These are phyloP conservation scores for Tetragonia tetragonoides DNA, from an alignment of 148 eudicot genomes.

Conservation along the genomic window DNA sequence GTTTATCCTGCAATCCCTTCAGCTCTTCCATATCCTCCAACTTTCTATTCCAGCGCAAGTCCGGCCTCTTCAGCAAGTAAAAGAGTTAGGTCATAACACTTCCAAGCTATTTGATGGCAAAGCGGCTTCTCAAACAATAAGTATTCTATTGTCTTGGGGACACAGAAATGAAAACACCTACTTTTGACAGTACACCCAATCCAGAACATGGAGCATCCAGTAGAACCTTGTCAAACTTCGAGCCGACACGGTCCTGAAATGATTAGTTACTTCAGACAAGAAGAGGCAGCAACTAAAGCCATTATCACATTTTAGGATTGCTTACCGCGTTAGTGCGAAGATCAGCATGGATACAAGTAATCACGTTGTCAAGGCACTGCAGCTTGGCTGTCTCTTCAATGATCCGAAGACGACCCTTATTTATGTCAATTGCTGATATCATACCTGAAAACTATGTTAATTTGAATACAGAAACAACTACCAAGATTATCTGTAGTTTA, in stretches of 20 bases:
- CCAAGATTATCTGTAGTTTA: not conserved
- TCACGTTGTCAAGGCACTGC: slow-evolving; percentile 60
- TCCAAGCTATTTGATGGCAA: not conserved
- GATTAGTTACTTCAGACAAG: slow-evolving; percentile 7
- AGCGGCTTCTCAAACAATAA: not conserved
- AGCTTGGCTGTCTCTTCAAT: slow-evolving; percentile 80
- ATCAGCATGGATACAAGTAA: slow-evolving; percentile 72
- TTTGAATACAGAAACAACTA: slow-evolving; percentile 12
- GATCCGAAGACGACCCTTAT: slow-evolving; percentile 82
- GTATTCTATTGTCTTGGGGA: not conserved
- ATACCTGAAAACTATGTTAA: slow-evolving; percentile 42
- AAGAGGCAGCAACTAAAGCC: slow-evolving; percentile 12
- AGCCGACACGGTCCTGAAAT: slow-evolving; percentile 37
- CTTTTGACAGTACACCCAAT: slow-evolving; percentile 94
- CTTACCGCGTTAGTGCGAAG: slow-evolving; percentile 73
- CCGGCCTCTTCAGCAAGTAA: slow-evolving; percentile 62
- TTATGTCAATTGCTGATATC: slow-evolving; percentile 75
- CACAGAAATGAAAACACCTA: slow-evolving; percentile 19
- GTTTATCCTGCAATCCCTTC: slow-evolving; percentile 71
- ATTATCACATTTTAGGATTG: not conserved
- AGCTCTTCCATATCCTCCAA: slow-evolving; percentile 90
- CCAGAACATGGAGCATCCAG: slow-evolving; percentile 99
- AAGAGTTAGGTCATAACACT: slow-evolving; percentile 3
- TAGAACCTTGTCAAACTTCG: slow-evolving; percentile 67
- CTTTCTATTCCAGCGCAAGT: slow-evolving; percentile 94